A percentile compares a stretch with the other conserved stretches of the same genome.
Conservation (phyloP, 495 filamentous ascomycete species). For the Hypomontagnella submonticulosa region DNA sequence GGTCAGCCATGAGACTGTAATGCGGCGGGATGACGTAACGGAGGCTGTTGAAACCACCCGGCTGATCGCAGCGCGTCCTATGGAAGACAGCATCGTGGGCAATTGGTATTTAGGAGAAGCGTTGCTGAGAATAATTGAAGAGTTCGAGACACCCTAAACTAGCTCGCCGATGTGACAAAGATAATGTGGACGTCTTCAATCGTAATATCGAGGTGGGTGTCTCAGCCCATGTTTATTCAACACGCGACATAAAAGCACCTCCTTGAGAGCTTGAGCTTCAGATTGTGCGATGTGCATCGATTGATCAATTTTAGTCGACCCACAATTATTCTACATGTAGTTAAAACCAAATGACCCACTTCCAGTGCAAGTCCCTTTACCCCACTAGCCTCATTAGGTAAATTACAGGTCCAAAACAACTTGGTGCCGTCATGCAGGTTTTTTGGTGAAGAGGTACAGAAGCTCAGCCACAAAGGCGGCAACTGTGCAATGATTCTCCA, state of each 20-base stretch:
- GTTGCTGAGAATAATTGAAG: conserved; percentile 4
- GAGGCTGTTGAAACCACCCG: conserved; percentile 40
- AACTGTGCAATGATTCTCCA: background rate
- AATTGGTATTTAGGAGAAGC: conserved; percentile 15
- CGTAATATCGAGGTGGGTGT: conserved; percentile 6
- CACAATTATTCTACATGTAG: background rate
- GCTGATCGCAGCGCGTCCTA: conserved; percentile 49
- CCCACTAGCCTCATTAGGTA: conserved; percentile 2
- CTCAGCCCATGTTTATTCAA: conserved; percentile 33
- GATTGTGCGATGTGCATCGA: conserved; percentile 9
- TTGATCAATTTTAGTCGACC: conserved; percentile 9
- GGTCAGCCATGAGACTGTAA: conserved; percentile 28
- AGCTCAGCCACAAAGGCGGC: too few species aligned
- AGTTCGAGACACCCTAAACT: background rate
- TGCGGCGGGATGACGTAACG: conserved; percentile 30
- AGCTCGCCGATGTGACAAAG: conserved; percentile 3
- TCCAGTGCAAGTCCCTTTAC: background rate
- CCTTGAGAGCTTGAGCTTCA: conserved; percentile 13
- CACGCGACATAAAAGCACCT: conserved; percentile 27
- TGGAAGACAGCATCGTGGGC: conserved; percentile 51
- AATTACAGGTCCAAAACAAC: background rate
- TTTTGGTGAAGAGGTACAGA: too few species aligned
- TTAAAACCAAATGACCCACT: conserved; percentile 1
- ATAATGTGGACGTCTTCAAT: conserved; percentile 3
- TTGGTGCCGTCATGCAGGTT: conserved; percentile 9